Evolutionary conservation across 495 filamentous ascomycete genomes (phyloP).

Genomic region (Aspergillus conjunctus): DNA sequence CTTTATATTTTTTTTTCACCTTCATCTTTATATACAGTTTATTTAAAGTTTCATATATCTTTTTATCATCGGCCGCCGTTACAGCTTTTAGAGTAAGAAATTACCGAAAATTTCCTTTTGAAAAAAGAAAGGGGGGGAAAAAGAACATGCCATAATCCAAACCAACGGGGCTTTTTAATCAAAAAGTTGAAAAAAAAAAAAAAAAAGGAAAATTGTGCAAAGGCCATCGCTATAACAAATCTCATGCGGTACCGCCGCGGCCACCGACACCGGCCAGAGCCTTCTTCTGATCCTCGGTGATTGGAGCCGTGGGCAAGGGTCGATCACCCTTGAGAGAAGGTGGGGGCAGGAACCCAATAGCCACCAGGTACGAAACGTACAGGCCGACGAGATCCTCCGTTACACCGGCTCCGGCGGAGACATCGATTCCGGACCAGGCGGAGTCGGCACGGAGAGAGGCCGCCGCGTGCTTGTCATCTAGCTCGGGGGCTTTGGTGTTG

Average conservation of each 20-base stretch:
- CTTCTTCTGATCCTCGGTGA: slow-evolving; percentile 55
- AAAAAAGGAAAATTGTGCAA: no score
- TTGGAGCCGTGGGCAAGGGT: slow-evolving; percentile 47
- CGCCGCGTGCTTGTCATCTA: slow-evolving; percentile 75
- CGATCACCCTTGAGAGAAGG: slow-evolving; percentile 50
- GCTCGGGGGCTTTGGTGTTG: slow-evolving; percentile 75
- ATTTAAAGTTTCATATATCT: background rate
- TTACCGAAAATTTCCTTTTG: background rate
- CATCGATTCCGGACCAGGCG: slow-evolving; percentile 64
- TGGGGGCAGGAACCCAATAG: slow-evolving; percentile 66
- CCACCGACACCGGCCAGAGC: slow-evolving; percentile 52
- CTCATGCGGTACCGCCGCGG: slow-evolving; percentile 44
- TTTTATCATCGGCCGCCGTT: no score
- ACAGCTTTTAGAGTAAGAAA: no score
- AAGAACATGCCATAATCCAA: background rate
- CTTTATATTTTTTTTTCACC: background rate
- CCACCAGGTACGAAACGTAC: slow-evolving; percentile 73
- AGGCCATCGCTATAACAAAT: background rate
- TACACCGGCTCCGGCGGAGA: slow-evolving; percentile 63
- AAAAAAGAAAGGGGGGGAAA: no score
- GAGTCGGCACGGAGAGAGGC: slow-evolving; percentile 62
- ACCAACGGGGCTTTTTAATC: background rate
- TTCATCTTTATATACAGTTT: background rate
- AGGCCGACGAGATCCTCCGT: slow-evolving; percentile 68
- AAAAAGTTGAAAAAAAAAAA: background rate